A percentile compares a stretch with the other conserved stretches of the same genome.
Evolutionary conservation across 2,329 filamentous ascomycete species (phyloP).

Genomic region (Scytalidium sp.): DNA sequence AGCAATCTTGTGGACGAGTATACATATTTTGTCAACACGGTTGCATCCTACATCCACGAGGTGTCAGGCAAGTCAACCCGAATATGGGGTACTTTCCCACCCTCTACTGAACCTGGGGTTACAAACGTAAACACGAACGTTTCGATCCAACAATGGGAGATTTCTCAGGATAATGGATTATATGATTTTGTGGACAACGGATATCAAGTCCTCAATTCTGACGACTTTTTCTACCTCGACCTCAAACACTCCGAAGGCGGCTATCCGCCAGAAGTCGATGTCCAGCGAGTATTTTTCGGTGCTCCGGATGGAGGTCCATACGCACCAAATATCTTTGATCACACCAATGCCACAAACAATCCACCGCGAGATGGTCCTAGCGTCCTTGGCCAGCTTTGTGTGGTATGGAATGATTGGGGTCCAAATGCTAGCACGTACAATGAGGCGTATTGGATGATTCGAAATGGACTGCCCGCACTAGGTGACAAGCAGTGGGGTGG

Average conservation of each 20-base stretch:
- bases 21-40: slow-evolving; percentile 47
- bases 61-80: slow-evolving; percentile 39
- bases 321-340: slow-evolving; percentile 47
- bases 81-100: slow-evolving; percentile 54
- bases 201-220: slow-evolving; percentile 48
- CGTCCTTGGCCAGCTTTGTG: slow-evolving; percentile 43
- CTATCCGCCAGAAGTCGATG: slow-evolving; percentile 43
- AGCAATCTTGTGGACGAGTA: slow-evolving; percentile 42
- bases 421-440: slow-evolving; percentile 46
- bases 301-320: slow-evolving; percentile 37
- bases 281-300: slow-evolving; percentile 40
- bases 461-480: slow-evolving; percentile 43
- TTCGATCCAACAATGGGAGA: slow-evolving; percentile 52
- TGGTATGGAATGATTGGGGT: slow-evolving; percentile 52
- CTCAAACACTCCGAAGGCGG: slow-evolving; percentile 39
- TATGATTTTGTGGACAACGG: slow-evolving; percentile 27
- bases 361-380: slow-evolving; percentile 31
- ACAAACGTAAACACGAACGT: slow-evolving; percentile 39
- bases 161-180: slow-evolving; percentile 45
- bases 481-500: slow-evolving; percentile 51
- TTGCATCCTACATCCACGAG: slow-evolving; percentile 39
- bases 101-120: slow-evolving; percentile 28
- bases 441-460: slow-evolving; percentile 48
- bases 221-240: slow-evolving; percentile 47
- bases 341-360: slow-evolving; percentile 43